Evolutionary conservation across 1,284 basidiomycete species (phyloP).

Genomic region (Cystobasidium slooffiae): DNA sequence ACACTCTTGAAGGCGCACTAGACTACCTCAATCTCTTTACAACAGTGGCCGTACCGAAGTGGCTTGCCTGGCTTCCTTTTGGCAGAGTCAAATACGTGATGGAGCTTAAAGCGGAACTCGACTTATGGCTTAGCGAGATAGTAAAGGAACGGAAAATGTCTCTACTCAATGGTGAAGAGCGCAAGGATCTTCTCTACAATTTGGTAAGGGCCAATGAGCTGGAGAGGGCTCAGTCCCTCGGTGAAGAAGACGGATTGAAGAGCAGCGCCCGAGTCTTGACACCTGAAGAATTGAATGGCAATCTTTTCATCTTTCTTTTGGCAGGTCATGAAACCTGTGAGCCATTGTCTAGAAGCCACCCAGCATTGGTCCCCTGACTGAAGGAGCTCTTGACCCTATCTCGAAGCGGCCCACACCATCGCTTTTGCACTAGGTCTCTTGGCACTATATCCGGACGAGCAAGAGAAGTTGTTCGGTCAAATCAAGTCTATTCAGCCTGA

Average conservation of each 20-base stretch:
- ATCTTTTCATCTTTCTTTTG: conserved; percentile 50
- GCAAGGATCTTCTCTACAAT: conserved; percentile 41
- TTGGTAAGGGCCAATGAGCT: conserved; percentile 29
- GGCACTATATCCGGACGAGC: conserved; percentile 65
- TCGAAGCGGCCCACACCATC: conserved; percentile 66
- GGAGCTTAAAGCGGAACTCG: conserved; percentile 42
- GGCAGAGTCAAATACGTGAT: conserved; percentile 19
- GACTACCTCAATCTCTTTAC: conserved; percentile 6
- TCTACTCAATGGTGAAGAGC: conserved; percentile 19
- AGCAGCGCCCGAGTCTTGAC: neutral
- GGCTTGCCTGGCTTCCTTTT: conserved; percentile 31
- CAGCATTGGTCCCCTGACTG: too few species aligned
- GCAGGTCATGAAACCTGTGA: conserved; percentile 50
- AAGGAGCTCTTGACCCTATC: too few species aligned
- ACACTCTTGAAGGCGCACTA: conserved; percentile 40
- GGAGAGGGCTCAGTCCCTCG: too few species aligned
- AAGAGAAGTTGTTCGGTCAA: conserved; percentile 66
- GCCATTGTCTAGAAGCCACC: too few species aligned
- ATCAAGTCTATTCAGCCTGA: conserved; percentile 58
- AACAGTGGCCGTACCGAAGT: conserved; percentile 29
- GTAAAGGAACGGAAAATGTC: conserved; percentile 37
- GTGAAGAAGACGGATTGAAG: too few species aligned
- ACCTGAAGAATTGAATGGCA: conserved; percentile 39
- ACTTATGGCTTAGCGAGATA: conserved; percentile 41
- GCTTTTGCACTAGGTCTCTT: conserved; percentile 65